A percentile compares a stretch with the other conserved stretches of the same genome.
Evolutionary conservation across 2,329 filamentous ascomycete species (phyloP).

Genomic region (Sporothrix brasiliensis): DNA sequence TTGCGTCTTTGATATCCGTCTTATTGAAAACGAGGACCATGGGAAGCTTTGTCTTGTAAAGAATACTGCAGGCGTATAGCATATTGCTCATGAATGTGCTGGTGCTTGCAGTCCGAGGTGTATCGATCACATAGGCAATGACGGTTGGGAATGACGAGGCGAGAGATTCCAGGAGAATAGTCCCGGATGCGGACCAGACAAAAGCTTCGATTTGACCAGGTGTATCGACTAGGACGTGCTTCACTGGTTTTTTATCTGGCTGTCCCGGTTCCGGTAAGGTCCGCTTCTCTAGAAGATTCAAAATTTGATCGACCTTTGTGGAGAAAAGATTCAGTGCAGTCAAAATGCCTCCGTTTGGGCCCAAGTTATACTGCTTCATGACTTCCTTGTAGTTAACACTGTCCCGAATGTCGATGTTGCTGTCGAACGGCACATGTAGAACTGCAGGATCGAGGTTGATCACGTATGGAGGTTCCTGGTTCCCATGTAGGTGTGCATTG

Average conservation of each 20-base stretch:
- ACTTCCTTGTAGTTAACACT: conserved; percentile 99
- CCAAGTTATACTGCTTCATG: conserved; percentile 98
- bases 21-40: conserved; percentile 99
- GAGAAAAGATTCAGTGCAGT: conserved; percentile 95
- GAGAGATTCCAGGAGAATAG: conserved; percentile 88
- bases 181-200: conserved; percentile 95
- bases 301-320: conserved; percentile 96
- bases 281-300: conserved; percentile 86
- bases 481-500: conserved; percentile 84
- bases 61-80: conserved; percentile 97
- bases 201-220: conserved; percentile 99
- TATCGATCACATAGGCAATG: conserved; percentile 97
- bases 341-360: conserved; percentile 94
- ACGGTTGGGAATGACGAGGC: conserved; percentile 95
- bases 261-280: conserved; percentile 65
- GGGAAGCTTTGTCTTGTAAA: conserved; percentile 97
- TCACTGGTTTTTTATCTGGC: conserved; percentile 65
- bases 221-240: conserved; percentile 90
- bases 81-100: conserved; percentile 99
- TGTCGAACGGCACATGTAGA: conserved; percentile 87
- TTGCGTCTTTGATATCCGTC: conserved; percentile 89
- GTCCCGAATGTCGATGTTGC: conserved; percentile 98
- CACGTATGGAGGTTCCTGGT: conserved; percentile 84
- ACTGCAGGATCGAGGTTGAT: conserved; percentile 97
- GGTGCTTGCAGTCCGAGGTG: conserved; percentile 86